phyloP scores from a whole-genome alignment of 805 yeast genomes.

The Komagataella pseudopastoris region DNA sequence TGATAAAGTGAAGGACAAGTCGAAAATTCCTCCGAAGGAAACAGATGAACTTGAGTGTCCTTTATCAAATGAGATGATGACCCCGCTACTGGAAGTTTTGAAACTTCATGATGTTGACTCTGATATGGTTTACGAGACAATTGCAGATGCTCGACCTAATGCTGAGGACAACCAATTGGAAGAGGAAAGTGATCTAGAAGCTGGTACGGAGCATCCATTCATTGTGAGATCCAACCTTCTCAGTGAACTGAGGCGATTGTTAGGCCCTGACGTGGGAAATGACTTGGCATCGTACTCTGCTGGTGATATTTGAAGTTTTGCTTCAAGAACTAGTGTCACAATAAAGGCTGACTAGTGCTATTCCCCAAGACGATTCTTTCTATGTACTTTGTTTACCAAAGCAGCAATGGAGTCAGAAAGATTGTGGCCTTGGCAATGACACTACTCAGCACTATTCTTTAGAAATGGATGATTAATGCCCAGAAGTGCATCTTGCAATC shows the following conservation, averaged over 20 bases:
- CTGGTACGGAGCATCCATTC: neutral
- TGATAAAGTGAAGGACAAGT: conserved; percentile 8
- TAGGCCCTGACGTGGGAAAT: neutral
- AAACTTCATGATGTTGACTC: neutral
- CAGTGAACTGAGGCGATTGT: neutral
- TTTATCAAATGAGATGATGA: neutral
- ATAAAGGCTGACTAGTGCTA: too few species aligned
- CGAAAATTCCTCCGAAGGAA: neutral
- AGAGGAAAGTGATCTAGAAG: neutral
- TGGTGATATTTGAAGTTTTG: too few species aligned
- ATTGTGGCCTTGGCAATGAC: too few species aligned
- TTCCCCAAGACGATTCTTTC: too few species aligned
- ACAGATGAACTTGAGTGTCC: neutral
- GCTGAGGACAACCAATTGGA: neutral
- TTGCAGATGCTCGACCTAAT: neutral
- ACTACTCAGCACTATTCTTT: too few species aligned
- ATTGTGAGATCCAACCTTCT: neutral
- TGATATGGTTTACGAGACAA: neutral
- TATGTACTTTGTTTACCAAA: too few species aligned
- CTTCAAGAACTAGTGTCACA: too few species aligned
- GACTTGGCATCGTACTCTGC: neutral
- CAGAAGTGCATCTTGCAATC: too few species aligned
- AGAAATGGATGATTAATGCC: too few species aligned
- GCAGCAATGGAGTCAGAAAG: too few species aligned
- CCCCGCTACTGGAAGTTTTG: neutral